Evolutionary conservation across 2,329 filamentous ascomycete species (phyloP), one percentile per base, ranked within the genome.

Genomic region (Colletotrichum spinosum): DNA sequence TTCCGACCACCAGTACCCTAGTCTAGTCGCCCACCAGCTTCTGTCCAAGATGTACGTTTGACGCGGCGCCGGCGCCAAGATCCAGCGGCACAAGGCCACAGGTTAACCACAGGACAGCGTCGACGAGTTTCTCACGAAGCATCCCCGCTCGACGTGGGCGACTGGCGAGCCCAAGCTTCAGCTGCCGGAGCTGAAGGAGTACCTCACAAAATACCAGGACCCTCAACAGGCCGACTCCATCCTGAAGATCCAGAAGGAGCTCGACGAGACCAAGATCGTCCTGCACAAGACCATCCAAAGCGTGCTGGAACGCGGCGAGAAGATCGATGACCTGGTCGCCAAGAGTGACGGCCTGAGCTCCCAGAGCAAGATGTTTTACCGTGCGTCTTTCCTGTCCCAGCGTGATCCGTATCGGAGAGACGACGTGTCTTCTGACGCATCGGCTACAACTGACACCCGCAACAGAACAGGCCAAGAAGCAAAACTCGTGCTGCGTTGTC

Each of bases 351-450:
- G 90, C 11, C 80, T 99, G 74, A 97, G 93, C 79, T 88, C 89
- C 54, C 92, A 96, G 84, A 97, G 93, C 82, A 98, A 97, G 86
- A 95, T 97, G 91, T 99, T 99, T 79, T 98, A 98, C 79, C 93
- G 91, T 91, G 79, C 72, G 85, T 81, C 25, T 7, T 13, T n/a
- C 38, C 42, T 52, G 41, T 9, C 42, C 13, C n/a, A 12, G n/a
- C 2, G 38, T 51, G 41, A 54, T 34, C 12, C 13, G 33, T 12
- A 12, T 13, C 45, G 8, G 12, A 7, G 33, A 33, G 48, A 38
- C 25, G 15, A 15, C 35, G 8, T 48, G 12, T 33, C 25, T 5
- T 48, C 25, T 6, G 45, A 17, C 9, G 9, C 10, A 11, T 25
- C 25, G 25, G 25, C 25, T 25, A 25, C 10, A 55, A 25, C 8